Base-by-base conservation (phyloP, 2,329 filamentous ascomycete species). In the Beauveria varroae region DNA sequence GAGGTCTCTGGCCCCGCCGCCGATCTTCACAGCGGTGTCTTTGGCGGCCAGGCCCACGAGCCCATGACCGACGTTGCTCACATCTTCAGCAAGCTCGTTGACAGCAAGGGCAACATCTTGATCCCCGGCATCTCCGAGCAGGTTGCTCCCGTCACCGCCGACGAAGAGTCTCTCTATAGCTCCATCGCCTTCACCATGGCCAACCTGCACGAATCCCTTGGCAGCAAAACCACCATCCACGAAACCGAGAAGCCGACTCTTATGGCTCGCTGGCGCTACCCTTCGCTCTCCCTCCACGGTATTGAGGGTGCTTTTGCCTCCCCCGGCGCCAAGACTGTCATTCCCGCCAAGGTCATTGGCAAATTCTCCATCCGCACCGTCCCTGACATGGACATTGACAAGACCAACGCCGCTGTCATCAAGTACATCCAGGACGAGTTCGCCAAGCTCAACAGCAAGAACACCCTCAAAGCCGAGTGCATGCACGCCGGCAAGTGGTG, bases 301-400 rank as follows among this genome's bases (percentile, higher is more conserved):
- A 79, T 99, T 67, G 95, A 99, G 78, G 95, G 95, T 63, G 95
- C 92, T 57, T 99, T 96, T 80, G 93, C 90, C 50, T 88, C 90
- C 2, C 89, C 93, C 6, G 95, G 95, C 52, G 95, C 93, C 62
- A 99, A 99, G 85, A 99, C 95, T 1, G 95, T 99, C 70, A 99
- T 99, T 69, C 95, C 95, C 3, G 93, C 95, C 71, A 97, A 97
- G 81, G 95, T 99, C 62, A 90, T 88, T 70, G 95, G 95, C 77
- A 99, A 99, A 80, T 99, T 99, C 81, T 96, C 91, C 56, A 97
- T 99, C 78, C 88, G 95, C 68, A 98, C 93, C 41, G 95, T 99
- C 24, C 95, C 95, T 58, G 86, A 99, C 79, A 99, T 99, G 95
- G 90, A 97, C 73, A 91, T 91, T 68, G 87, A 91, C 61, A 86